A percentile compares a stretch with the other conserved stretches of the same genome.
Conservation (phyloP, 305 asterid species). For the Striga hermonthica region DNA sequence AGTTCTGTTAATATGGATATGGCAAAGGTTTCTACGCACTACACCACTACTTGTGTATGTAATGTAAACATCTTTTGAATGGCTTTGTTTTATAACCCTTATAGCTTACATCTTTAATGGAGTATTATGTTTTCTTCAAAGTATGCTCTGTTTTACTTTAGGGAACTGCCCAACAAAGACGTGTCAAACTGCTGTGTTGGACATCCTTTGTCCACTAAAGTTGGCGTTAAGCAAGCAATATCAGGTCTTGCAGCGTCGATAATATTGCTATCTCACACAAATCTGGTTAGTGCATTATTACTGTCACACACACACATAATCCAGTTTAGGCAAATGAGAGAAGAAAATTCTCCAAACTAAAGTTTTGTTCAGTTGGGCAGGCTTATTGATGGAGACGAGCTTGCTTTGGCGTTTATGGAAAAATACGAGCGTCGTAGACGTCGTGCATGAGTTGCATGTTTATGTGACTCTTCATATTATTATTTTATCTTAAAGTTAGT, state of each 20-base stretch:
- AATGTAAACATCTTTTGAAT: no score
- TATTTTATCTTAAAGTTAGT: no score
- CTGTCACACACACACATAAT: no score
- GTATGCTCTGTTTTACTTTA: slow-evolving; percentile 23
- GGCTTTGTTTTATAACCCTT: no score
- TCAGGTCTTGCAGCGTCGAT: slow-evolving; percentile 78
- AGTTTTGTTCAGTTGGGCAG: slow-evolving; percentile 36
- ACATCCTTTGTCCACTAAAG: slow-evolving; percentile 34
- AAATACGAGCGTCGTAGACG: no score
- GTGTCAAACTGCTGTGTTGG: slow-evolving; percentile 38
- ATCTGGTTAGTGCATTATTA: slow-evolving; percentile 50
- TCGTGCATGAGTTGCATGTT: no score
- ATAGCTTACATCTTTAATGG: neutral
- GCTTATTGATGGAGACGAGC: no score
- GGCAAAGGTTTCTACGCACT: neutral
- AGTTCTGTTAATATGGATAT: slow-evolving; percentile 9
- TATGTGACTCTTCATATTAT: no score
- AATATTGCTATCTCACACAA: slow-evolving; percentile 58
- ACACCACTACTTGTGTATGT: no score
- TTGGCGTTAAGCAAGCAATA: slow-evolving; percentile 55
- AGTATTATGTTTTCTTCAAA: neutral
- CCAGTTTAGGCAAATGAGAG: slow-evolving; percentile 2
- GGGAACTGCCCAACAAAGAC: slow-evolving; percentile 44
- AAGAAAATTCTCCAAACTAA: slow-evolving; percentile 1
- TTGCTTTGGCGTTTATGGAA: no score